phyloP scores from a whole-genome alignment of 2,329 filamentous ascomycete species.

The Rhinocladiella similis region DNA sequence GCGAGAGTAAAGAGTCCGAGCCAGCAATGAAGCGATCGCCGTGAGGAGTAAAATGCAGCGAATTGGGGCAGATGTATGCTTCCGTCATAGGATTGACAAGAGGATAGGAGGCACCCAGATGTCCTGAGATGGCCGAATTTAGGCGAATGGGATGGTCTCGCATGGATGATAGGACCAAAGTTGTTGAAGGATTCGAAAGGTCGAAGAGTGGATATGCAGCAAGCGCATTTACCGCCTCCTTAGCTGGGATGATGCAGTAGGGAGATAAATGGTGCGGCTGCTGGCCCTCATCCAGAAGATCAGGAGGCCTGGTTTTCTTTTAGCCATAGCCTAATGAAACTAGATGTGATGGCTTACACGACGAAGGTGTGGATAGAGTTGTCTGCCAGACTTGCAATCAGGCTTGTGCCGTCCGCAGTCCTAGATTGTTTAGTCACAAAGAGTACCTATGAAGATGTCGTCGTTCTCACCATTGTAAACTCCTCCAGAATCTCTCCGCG shows the following conservation, averaged over 20 bases:
- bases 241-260: slow-evolving; percentile 48
- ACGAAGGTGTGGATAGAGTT: slow-evolving; percentile 55
- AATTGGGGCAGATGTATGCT: slow-evolving; percentile 55
- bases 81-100: slow-evolving; percentile 58
- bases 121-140: slow-evolving; percentile 54
- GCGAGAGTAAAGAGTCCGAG: slow-evolving; percentile 52
- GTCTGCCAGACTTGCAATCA: slow-evolving; percentile 56
- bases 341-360: slow-evolving; percentile 39
- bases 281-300: slow-evolving; percentile 45
- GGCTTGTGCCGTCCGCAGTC: slow-evolving; percentile 58
- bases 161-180: slow-evolving; percentile 53
- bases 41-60: slow-evolving; percentile 52
- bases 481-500: slow-evolving; percentile 45
- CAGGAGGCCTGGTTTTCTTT: slow-evolving; percentile 40
- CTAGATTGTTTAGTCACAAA: slow-evolving; percentile 24
- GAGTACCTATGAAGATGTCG: background rate
- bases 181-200: slow-evolving; percentile 50
- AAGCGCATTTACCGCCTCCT: slow-evolving; percentile 55
- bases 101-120: slow-evolving; percentile 53
- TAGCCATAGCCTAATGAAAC: background rate
- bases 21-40: slow-evolving; percentile 59
- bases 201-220: slow-evolving; percentile 57
- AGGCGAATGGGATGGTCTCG: slow-evolving; percentile 58
- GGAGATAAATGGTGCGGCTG: slow-evolving; percentile 42
- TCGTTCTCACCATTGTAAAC: slow-evolving; percentile 43